Conservation (phyloP, 176 grass and related monocot genomes). For the Cymbopogon citratus region DNA sequence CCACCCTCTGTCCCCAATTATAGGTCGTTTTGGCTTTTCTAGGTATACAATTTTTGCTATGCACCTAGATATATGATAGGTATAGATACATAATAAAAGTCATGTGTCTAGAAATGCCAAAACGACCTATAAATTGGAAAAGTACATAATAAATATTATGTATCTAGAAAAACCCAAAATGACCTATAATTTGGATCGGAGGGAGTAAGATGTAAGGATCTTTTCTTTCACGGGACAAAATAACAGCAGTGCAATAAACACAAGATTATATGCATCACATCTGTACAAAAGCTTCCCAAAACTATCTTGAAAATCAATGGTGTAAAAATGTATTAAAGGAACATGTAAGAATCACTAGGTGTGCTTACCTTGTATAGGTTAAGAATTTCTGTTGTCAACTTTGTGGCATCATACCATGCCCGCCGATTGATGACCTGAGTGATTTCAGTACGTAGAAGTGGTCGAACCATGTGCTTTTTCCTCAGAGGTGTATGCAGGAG, state of each 20-base stretch:
- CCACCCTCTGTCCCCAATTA: no score
- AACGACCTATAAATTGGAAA: no score
- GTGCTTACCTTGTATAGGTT: conserved; percentile 80
- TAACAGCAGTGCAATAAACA: not conserved
- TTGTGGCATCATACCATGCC: conserved; percentile 90
- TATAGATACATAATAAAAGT: not conserved
- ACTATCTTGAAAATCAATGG: not conserved
- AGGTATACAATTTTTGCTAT: no score
- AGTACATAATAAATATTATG: no score
- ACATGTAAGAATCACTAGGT: not conserved
- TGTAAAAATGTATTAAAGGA: not conserved
- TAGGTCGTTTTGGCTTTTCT: no score
- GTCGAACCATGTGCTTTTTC: conserved; percentile 94
- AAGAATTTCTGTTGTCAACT: conserved; percentile 78
- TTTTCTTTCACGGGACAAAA: not conserved
- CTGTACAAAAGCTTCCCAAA: not conserved
- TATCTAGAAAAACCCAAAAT: not conserved
- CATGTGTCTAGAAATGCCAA: no score
- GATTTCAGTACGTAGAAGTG: conserved; percentile 91
- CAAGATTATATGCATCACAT: not conserved
- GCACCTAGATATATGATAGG: no score
- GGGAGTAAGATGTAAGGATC: not conserved
- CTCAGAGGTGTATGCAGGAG: conserved; percentile 84
- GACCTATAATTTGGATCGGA: not conserved
- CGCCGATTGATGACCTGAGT: conserved; percentile 91